A percentile compares a stretch with the other conserved stretches of the same genome.
These are phyloP conservation scores for Celoporthe dispersa DNA, from an alignment of 2,329 filamentous ascomycete genomes.

Conservation along the genomic window DNA sequence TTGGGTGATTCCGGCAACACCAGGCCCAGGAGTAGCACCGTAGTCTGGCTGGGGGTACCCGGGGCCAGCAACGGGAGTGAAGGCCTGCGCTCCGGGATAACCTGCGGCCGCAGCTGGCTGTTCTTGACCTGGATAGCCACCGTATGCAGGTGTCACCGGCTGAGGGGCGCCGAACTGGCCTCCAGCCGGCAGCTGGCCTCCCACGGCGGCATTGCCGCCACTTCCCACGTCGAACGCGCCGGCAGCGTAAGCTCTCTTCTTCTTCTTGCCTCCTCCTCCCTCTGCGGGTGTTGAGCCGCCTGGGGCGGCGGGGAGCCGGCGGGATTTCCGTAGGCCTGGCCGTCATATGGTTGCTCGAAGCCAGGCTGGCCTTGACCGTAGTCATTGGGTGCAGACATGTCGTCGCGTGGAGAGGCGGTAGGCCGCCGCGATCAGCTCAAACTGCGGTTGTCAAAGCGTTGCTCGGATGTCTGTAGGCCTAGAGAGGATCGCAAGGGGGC, in stretches of 20 bases:
- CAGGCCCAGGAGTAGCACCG: conserved; percentile 37
- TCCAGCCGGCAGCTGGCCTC: conserved; percentile 48
- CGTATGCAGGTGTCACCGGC: conserved; percentile 55
- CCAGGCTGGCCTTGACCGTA: conserved; percentile 52
- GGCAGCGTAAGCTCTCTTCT: conserved; percentile 93
- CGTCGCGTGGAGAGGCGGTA: conserved; percentile 36
- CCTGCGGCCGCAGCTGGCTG: conserved; percentile 43
- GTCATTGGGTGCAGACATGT: conserved; percentile 63
- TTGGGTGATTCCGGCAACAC: conserved; percentile 75
- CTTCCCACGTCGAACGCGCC: conserved; percentile 92
- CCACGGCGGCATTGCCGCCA: conserved; percentile 75
- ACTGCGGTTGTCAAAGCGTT: conserved; percentile 32
- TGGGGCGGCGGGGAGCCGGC: conserved; percentile 42
- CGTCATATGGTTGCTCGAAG: conserved; percentile 44
- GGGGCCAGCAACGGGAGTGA: conserved; percentile 62
- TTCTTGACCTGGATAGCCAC: conserved; percentile 62
- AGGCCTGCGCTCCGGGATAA: conserved; percentile 50
- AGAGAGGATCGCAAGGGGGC: conserved; percentile 20
- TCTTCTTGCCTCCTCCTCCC: conserved; percentile 68
- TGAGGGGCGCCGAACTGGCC: conserved; percentile 53
- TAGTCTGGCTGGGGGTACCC: conserved; percentile 63
- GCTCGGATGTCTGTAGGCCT: conserved; percentile 16
- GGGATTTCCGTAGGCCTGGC: conserved; percentile 44
- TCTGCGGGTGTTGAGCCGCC: conserved; percentile 38
- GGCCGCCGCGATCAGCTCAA: conserved; percentile 32